Percentiles rank a stretch among this genome's conserved stretches.
Conservation (phyloP, 495 filamentous ascomycete species). For the Pseudotulostoma volvatum region DNA sequence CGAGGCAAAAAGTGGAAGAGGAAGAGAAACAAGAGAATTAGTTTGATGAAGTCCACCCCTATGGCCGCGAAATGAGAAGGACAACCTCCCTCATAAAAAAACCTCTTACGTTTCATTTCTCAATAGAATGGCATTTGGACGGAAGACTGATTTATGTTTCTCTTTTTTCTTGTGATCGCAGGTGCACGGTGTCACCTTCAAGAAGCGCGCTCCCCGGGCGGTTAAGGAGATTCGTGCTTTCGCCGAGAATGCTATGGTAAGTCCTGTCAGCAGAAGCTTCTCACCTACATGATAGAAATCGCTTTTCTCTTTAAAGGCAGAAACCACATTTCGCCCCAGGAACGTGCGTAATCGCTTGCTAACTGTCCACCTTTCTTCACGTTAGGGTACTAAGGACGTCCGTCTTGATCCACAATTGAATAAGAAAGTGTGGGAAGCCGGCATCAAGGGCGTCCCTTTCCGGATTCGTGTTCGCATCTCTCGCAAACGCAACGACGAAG, state of each 20-base stretch:
- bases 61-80: slow-evolving; percentile 33
- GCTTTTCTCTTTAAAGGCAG: too few relatives aligned
- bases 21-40: slow-evolving; percentile 30
- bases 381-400: slow-evolving; percentile 88
- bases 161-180: slow-evolving; percentile 30
- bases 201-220: slow-evolving; percentile 94
- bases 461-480: slow-evolving; percentile 94
- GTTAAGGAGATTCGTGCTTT: slow-evolving; percentile 99
- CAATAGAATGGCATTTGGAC: slow-evolving; percentile 38
- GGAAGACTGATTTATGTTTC: slow-evolving; percentile 38
- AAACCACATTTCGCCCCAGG: too few relatives aligned
- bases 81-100: too few relatives aligned
- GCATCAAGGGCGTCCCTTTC: slow-evolving; percentile 96
- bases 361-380: neutral
- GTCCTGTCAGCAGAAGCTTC: slow-evolving; percentile 22
- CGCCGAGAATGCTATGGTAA: slow-evolving; percentile 86
- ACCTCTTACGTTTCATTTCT: slow-evolving; percentile 13
- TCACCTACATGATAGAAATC: too few relatives aligned
- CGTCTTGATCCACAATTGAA: slow-evolving; percentile 95
- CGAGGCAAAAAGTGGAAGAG: slow-evolving; percentile 1
- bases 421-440: slow-evolving; percentile 99
- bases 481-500: slow-evolving; percentile 99
- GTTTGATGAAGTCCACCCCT: slow-evolving; percentile 58
- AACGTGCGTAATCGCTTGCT: too few relatives aligned
- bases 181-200: slow-evolving; percentile 95